Percentiles rank a stretch among this genome's conserved stretches.
These are phyloP conservation scores for Venturia asperata DNA, from an alignment of 2,329 filamentous ascomycete genomes.

Conservation along the genomic window DNA sequence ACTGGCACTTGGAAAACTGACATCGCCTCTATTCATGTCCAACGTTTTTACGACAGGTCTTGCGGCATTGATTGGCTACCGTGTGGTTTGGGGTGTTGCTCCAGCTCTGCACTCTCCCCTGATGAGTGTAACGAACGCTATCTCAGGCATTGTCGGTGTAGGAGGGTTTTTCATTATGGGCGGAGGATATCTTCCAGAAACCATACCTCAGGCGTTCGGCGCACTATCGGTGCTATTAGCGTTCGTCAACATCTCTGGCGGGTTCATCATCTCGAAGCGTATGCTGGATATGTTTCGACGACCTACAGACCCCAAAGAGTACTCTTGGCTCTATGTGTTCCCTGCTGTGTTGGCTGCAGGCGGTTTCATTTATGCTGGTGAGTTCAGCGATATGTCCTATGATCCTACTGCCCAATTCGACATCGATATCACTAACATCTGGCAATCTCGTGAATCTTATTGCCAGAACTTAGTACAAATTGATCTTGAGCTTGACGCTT, in stretches of 20 bases:
- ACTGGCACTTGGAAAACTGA: conserved; percentile 71
- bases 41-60: conserved; percentile 81
- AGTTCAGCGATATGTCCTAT: not conserved
- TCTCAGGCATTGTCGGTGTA: conserved; percentile 81
- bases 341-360: conserved; percentile 72
- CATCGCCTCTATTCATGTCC: conserved; percentile 77
- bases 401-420: not conserved
- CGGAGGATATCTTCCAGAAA: conserved; percentile 55
- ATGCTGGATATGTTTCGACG: conserved; percentile 67
- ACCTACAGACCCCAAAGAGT: conserved; percentile 79
- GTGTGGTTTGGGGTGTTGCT: conserved; percentile 78
- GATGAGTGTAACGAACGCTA: conserved; percentile 91
- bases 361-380: conserved; percentile 63
- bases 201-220: conserved; percentile 70
- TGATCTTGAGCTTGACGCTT: not conserved
- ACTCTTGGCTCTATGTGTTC: conserved; percentile 77
- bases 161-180: conserved; percentile 86
- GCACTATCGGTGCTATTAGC: conserved; percentile 74
- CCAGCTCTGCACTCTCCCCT: conserved; percentile 80
- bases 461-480: not conserved
- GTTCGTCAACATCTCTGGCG: conserved; percentile 82
- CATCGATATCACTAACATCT: not conserved
- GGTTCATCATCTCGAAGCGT: conserved; percentile 84
- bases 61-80: conserved; percentile 78
- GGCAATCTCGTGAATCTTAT: not conserved